Base-by-base conservation (phyloP, 805 yeast species). In the Helenozyma baotianmanensis region DNA sequence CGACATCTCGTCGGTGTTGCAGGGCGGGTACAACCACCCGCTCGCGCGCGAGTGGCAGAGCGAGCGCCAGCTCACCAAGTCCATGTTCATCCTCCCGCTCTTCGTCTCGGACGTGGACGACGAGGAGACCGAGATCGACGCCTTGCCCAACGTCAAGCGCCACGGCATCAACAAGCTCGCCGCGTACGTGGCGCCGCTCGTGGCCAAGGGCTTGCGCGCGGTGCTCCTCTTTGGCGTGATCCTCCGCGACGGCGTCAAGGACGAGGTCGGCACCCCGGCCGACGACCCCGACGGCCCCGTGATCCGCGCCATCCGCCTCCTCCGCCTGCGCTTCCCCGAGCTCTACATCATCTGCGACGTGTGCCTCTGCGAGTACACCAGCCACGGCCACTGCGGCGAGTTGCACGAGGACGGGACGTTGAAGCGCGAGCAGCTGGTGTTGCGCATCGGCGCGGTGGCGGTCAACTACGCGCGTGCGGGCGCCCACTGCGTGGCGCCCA, bases 231-330 rank as follows among this genome's bases (percentile, higher is more conserved):
- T 92, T 59, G 98, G 98, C 26, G 96, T 92, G 6, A 90, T 95
- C 12, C 56, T 85, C 47, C 76, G 76, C 35, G 79, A 72, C 1
- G 87, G 82, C 6, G 74, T 63, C 30, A 92, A 92, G 51, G 98
- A 92, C 57, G 68, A 74, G 6, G 68, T 66, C 21, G 98, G 96
- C 7, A 76, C 95, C 2, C 75, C 87, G 28, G 98, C 98, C 2
- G 97, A 92, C 58, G 96, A 88, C 58, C 96, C 96, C 23, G 74
- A 85, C 21, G 97, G 97, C 0, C 97, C 98, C 2, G 97, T 92
- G 2, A 89, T 92, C 45, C 71, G 59, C 40, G 83, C 90, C 14
- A 80, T 84, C 48, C 81, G 78, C 52, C 68, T 74, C 2, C 69
- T 92, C 35, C 72, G 72, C 39, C 42, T 59, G 27, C 61, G 73